These are phyloP conservation scores for Zopfia rhizophila DNA, from an alignment of 2,329 filamentous ascomycete genomes.

Conservation along the genomic window DNA sequence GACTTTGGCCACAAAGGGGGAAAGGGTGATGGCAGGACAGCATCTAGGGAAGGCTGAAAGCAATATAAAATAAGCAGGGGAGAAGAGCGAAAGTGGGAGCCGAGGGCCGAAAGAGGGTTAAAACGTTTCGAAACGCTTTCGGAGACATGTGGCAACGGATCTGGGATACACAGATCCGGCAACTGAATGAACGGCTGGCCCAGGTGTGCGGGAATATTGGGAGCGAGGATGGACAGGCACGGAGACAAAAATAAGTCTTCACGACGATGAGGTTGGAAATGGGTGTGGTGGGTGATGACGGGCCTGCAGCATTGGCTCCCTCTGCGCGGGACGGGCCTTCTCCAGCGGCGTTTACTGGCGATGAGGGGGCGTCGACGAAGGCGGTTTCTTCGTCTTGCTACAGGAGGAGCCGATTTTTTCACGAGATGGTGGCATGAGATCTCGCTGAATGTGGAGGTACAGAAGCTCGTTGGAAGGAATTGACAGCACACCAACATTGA, in stretches of 20 bases:
- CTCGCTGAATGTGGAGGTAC: neutral
- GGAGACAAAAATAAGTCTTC: slow-evolving; percentile 13
- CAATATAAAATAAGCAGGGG: slow-evolving; percentile 31
- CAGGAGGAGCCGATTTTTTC: slow-evolving; percentile 7
- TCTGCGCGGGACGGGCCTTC: slow-evolving; percentile 26
- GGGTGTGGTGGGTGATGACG: slow-evolving; percentile 2
- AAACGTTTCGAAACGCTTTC: slow-evolving; percentile 38
- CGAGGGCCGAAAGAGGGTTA: slow-evolving; percentile 35
- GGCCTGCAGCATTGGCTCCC: slow-evolving; percentile 7
- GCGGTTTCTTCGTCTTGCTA: neutral
- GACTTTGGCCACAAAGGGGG: slow-evolving; percentile 5
- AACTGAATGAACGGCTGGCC: slow-evolving; percentile 32
- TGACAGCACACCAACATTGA: slow-evolving; percentile 18
- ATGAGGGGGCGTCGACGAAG: slow-evolving; percentile 3
- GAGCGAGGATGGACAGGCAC: slow-evolving; percentile 7
- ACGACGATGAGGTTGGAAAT: slow-evolving; percentile 1
- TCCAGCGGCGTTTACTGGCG: slow-evolving; percentile 13
- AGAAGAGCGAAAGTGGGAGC: slow-evolving; percentile 16
- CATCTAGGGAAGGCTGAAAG: slow-evolving; percentile 7
- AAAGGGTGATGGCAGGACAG: neutral
- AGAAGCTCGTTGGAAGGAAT: slow-evolving; percentile 5
- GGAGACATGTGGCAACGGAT: slow-evolving; percentile 21
- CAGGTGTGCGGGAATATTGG: slow-evolving; percentile 23
- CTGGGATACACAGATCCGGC: slow-evolving; percentile 12
- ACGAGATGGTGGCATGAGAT: slow-evolving; percentile 17